Percentiles rank a stretch among this genome's conserved stretches.
These are phyloP conservation scores for Malus hybrid DNA, from an alignment of 331 rosid species.

Conservation along the genomic window DNA sequence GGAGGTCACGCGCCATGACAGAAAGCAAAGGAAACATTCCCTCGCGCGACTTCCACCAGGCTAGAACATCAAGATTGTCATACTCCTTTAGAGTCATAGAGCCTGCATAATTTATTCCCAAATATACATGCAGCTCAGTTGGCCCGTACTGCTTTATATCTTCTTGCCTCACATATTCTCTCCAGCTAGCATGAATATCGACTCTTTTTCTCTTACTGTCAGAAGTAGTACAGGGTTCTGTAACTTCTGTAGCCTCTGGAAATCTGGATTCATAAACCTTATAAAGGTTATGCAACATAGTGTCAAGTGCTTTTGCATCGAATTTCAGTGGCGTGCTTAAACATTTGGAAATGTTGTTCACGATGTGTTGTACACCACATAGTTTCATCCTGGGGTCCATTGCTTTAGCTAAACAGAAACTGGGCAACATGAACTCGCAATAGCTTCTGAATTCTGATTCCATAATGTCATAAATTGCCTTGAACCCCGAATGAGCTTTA, in stretches of 20 bases:
- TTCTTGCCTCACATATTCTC: background rate
- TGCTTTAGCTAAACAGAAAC: constrained; percentile 1
- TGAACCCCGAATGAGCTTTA: background rate
- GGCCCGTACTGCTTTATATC: background rate
- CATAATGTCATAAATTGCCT: background rate
- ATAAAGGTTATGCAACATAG: background rate
- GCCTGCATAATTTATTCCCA: background rate
- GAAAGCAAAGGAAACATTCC: background rate
- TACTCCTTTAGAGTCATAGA: background rate
- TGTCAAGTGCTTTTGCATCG: background rate
- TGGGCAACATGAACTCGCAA: background rate
- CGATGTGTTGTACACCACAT: background rate
- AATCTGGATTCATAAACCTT: background rate
- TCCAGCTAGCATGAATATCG: background rate
- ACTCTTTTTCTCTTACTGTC: background rate
- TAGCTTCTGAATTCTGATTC: background rate
- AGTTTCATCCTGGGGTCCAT: background rate
- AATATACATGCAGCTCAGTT: background rate
- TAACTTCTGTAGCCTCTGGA: background rate
- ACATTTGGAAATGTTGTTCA: background rate
- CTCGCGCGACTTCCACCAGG: background rate
- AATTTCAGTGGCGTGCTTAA: background rate
- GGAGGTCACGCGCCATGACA: background rate
- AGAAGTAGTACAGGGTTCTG: background rate
- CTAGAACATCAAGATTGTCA: background rate